phyloP scores from a whole-genome alignment of 805 yeast genomes.

The Cyberlindnera sargentensis region DNA sequence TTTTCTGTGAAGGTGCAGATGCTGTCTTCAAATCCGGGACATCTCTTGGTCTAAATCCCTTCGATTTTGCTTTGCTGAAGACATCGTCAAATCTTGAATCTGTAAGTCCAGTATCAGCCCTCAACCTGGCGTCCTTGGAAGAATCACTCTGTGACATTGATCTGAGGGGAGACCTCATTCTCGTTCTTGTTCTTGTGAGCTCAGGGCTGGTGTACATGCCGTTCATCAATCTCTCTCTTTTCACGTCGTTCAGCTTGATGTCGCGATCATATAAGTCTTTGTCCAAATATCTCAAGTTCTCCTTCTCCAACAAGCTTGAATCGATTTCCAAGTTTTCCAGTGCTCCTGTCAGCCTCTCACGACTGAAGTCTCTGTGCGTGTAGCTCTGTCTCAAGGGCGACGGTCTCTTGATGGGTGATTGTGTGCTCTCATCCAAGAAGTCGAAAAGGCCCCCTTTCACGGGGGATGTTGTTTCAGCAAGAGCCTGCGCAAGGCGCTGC shows the following conservation, averaged over 20 bases:
- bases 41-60: conserved; percentile 5
- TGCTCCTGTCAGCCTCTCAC: background rate
- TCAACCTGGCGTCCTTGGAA: too few species aligned
- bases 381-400: conserved; percentile 9
- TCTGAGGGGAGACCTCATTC: background rate
- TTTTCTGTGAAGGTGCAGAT: too few species aligned
- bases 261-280: conserved; percentile 7
- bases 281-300: conserved; percentile 13
- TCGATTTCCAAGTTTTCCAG: conserved; percentile 3
- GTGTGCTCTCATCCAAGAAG: conserved; percentile 5
- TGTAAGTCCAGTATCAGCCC: too few species aligned
- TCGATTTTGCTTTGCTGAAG: background rate
- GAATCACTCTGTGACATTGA: too few species aligned
- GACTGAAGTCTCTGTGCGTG: background rate
- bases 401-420: conserved; percentile 9
- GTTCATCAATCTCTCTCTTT: conserved; percentile 10
- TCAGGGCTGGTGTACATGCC: background rate
- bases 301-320: conserved; percentile 9
- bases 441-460: conserved; percentile 1
- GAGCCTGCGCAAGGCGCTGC: conserved; percentile 8
- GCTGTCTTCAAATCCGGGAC: too few species aligned
- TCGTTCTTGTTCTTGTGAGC: background rate
- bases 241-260: conserved; percentile 7
- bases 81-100: background rate
- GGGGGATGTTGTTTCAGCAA: conserved; percentile 1